Evolutionary conservation across 805 yeast genomes (phyloP), one percentile per base, ranked within the genome.

Genomic region (Kregervanrija pseudodelftensis): DNA sequence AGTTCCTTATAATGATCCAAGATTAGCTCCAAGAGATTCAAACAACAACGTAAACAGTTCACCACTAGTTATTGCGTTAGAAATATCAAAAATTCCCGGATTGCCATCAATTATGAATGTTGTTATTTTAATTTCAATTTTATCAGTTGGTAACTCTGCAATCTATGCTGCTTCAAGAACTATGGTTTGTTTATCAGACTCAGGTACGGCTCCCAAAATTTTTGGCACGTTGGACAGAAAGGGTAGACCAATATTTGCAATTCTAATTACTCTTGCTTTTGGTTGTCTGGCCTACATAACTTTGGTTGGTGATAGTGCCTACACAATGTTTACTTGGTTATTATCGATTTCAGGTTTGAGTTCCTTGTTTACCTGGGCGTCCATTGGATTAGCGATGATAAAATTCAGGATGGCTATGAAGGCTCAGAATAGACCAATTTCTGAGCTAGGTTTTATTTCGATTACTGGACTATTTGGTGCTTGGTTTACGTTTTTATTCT

Each of bases 81-180:
- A 57, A 36, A 60, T 64, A 41, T 68, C 67, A 22, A 65, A 64
- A 34, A 58, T 67, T 44, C 58, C 57, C 30, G 62, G 60, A 34
- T 55, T 69, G 17, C 72, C 73, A 14, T 60, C 68, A 1, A 59
- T 67, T 8, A 67, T 69, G 70, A 69, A 69, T 43, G 61, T 58
- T 31, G 71, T 69, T 8, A 69, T 69, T 39, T 51, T 69, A 40
- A 51, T 68, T 36, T 64, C 74, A 5, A 68, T 69, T 30, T 53
- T 69, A 44, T 66, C 71, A 15, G 71, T 69, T 35, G 81, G 80
- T 16, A 76, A 76, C 41, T 71, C 80, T 5, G 74, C 79, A 0
- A 77, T 76, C n/a, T 77, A 70, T 56, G 82, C 79, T 9, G 69
- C 77, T 30, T 74, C 80, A 7, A 68, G 81, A 64, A 73, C 77